Evolutionary conservation across 108 stramenopile genomes (phyloP), one percentile per base, ranked within the genome.

Genomic region (Hondaea fermentalgiana): DNA sequence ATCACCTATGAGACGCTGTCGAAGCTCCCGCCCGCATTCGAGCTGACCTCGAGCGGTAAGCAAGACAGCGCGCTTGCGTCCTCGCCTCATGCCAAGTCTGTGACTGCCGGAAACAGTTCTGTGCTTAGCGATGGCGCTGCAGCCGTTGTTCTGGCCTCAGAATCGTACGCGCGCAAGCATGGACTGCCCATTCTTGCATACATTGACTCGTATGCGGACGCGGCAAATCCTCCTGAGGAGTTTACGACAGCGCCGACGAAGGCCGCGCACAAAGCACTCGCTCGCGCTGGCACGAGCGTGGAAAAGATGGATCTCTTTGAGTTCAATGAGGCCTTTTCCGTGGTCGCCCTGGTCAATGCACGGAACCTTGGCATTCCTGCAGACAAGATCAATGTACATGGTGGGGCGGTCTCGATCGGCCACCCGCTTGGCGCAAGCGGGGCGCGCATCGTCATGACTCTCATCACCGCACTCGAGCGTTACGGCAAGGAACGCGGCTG

Each of bases 321-420:
- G 94, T 96, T 98, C 90, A 99, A 99, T 89, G 98, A 99, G 91
- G 98, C 98, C 25, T 99, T 99, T 90, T 91, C 96, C 12, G 98
- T 99, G 3, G 98, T 99, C 23, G 95, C 98, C 0, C 89, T 98
- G 60, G 97, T 95, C 8, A 99, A 99, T 89, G 94, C 94, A 89
- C 88, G 94, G 92, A 64, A 97, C 21, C 57, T 98, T 83, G 95
- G 95, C 69, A 90, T 98, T 17, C 96, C 97, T 87, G 89, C 83
- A 23, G 72, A 89, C 6, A 92, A 87, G 72, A 96, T 99, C 3
- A 99, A 99, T 92, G 96, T 97, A 6, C 94, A 96, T 88, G 98
- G 98, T 59, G 98, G 98, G 21, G 98, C 98, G 4, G 97, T 99
- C 51, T 93, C 97, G 3, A 72, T 99, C 53, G 98, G 98, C 5